Conservation (phyloP, 768 basidiomycete species). For the Calocybe gangraenosa region DNA sequence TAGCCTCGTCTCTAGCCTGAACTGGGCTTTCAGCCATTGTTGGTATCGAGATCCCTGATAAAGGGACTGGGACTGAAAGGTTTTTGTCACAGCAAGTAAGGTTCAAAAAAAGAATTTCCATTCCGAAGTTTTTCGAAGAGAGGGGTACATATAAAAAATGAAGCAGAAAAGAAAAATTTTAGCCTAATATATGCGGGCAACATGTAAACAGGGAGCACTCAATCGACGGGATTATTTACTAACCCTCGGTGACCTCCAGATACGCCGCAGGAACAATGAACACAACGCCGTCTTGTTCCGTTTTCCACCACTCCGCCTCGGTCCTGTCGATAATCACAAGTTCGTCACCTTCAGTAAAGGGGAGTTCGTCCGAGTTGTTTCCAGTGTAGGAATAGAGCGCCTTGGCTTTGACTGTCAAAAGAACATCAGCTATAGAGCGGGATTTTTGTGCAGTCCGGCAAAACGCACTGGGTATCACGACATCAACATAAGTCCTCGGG, state of each 20-base stretch:
- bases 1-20: not conserved
- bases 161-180: slow-evolving; percentile 63
- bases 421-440: slow-evolving; percentile 2
- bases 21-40: slow-evolving; percentile 5
- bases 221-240: slow-evolving; percentile 59
- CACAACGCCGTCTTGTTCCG: slow-evolving; percentile 79
- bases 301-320: slow-evolving; percentile 96
- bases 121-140: slow-evolving; percentile 30
- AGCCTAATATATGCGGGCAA: slow-evolving; percentile 64
- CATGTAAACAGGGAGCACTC: slow-evolving; percentile 59
- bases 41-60: not conserved
- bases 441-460: not conserved
- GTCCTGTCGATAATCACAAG: slow-evolving; percentile 76
- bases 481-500: slow-evolving; percentile 85
- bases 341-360: slow-evolving; percentile 77
- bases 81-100: not conserved
- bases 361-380: slow-evolving; percentile 72
- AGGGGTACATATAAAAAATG: slow-evolving; percentile 43
- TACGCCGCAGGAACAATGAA: slow-evolving; percentile 93
- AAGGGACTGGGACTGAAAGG: not conserved
- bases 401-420: slow-evolving; percentile 55
- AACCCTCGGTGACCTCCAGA: slow-evolving; percentile 83
- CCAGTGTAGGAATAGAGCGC: slow-evolving; percentile 80
- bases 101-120: slow-evolving; percentile 18
- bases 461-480: slow-evolving; percentile 61